Evolutionary conservation across 2,329 filamentous ascomycete species (phyloP).

Genomic region (Penicillium sp.): DNA sequence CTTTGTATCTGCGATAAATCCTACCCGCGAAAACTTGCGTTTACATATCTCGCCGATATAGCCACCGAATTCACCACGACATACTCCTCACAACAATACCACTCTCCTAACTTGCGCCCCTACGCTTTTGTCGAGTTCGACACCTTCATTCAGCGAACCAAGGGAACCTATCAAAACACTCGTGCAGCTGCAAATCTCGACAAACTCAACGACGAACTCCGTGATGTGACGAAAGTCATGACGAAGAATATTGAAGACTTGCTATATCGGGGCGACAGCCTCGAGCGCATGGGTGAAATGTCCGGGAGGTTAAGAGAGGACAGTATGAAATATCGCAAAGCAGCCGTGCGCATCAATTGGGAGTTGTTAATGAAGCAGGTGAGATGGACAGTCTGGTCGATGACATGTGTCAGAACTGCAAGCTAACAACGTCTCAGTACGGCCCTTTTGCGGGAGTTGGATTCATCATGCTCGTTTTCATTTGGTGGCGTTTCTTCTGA

Average conservation of each 20-base stretch:
- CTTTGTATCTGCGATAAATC: constrained; percentile 88
- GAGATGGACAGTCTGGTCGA: neutral
- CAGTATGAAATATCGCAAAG: constrained; percentile 87
- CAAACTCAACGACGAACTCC: constrained; percentile 92
- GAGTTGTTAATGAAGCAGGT: constrained; percentile 88
- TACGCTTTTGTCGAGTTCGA: constrained; percentile 99
- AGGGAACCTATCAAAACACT: constrained; percentile 88
- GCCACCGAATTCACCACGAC: constrained; percentile 84
- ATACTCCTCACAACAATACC: constrained; percentile 70
- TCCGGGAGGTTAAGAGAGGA: constrained; percentile 84
- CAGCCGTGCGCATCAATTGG: constrained; percentile 96
- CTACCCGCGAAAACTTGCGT: constrained; percentile 96
- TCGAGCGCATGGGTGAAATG: constrained; percentile 97
- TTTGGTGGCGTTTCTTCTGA: constrained; percentile 92
- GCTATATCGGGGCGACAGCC: constrained; percentile 85
- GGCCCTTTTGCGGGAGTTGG: constrained; percentile 80
- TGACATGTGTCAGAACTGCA: neutral
- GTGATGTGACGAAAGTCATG: constrained; percentile 98
- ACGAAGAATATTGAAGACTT: constrained; percentile 99
- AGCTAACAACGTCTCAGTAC: constrained; percentile 54
- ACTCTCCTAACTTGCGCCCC: constrained; percentile 70
- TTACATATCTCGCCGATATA: constrained; percentile 94
- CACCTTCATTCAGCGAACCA: constrained; percentile 89
- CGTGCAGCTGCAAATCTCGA: constrained; percentile 89
- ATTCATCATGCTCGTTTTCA: constrained; percentile 77